Evolutionary conservation across 1,284 basidiomycete genomes (phyloP).

Genomic region (Salmacisia buchloeana): DNA sequence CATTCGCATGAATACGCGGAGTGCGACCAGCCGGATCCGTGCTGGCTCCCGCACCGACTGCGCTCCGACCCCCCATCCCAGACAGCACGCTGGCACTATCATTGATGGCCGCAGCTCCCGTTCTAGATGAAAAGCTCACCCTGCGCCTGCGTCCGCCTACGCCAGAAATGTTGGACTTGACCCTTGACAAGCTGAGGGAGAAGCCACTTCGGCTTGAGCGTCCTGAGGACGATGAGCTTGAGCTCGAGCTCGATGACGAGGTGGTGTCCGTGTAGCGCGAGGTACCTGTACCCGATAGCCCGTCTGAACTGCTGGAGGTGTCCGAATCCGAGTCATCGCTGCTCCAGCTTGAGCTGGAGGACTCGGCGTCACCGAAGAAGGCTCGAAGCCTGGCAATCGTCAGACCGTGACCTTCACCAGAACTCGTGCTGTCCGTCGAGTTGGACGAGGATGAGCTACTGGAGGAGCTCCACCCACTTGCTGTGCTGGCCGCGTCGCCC

Average conservation of each 20-base stretch:
- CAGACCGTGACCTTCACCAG: constrained; percentile 24
- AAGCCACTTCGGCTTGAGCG: constrained; percentile 9
- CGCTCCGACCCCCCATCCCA: not conserved
- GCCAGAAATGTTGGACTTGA: constrained; percentile 5
- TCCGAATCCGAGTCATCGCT: not conserved
- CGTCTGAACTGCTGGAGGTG: not conserved
- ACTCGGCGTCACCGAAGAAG: constrained; percentile 37
- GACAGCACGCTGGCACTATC: not conserved
- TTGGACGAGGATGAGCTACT: constrained; percentile 19
- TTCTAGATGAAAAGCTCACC: not conserved
- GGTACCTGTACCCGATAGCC: not conserved
- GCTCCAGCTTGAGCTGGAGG: constrained; percentile 4
- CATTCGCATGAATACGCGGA: not conserved
- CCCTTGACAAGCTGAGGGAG: not conserved
- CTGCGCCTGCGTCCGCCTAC: not conserved
- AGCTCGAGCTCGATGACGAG: constrained; percentile 22
- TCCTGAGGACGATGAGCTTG: constrained; percentile 16
- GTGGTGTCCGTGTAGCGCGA: not conserved
- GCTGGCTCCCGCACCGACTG: not conserved
- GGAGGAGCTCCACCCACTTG: constrained; percentile 17
- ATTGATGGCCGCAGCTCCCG: not conserved
- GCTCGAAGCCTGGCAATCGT: constrained; percentile 42
- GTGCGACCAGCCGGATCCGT: not conserved
- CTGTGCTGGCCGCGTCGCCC: constrained; percentile 16
- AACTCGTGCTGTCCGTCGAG: constrained; percentile 24